Base-by-base conservation (phyloP, 257 asterid species). In the Voacanga thouarsii region DNA sequence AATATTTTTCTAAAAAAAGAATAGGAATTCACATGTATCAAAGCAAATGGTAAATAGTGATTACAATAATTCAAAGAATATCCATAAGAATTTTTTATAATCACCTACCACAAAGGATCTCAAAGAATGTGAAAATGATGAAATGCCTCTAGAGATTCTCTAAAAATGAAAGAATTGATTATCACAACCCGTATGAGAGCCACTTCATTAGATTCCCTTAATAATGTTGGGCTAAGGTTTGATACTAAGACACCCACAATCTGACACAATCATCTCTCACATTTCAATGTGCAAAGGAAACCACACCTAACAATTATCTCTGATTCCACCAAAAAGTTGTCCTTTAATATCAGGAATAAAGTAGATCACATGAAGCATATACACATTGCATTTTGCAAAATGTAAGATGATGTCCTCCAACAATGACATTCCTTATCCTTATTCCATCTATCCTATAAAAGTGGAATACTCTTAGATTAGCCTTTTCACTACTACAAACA, bases 191-290 rank as follows among this genome's bases (percentile, higher is more conserved):
- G 84, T 89, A 86, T 89, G 91, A 87, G 89, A 84, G 85, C 75
- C 75, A 66, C 77, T 85, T 79, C 92, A 86, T 90, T 83, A 92
- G 92, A 90, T 90, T 88, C 95, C 89, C 83, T 80, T 81, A 76
- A 77, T 77, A 15, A 66, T 87, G 92, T 85, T 75, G 82, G 83
- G 78, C 77, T 77, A 76, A 82, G 55, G 33, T 79, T 81, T 80
- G 91, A 88, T 88, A 88, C 60, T 65, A 41, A 76, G 82, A 81
- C 83, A 82, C 90, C 90, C 86, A 85, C n/a, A n/a, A n/a, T n/a
- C n/a, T n/a, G n/a, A n/a, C n/a, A n/a, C n/a, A n/a, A n/a, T n/a
- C n/a, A n/a, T n/a, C n/a, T n/a, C n/a, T n/a, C n/a, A n/a, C 73
- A 68, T 76, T 75, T 59, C 53, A 14, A 60, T 69, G 71, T 39